phyloP scores from a whole-genome alignment of 176 grass and related monocot genomes.

The maize (Zea mays) region Zm-B73-REFERENCE-NAM-5.0 NC_050099.1:193275501-193276000 shows the following conservation, averaged over 20 bases:
- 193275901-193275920: not conserved
- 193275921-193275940: constrained; percentile 11
- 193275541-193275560: constrained; percentile 84
- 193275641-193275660: not conserved
- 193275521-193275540: constrained; percentile 90
- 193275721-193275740: not conserved
- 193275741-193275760: constrained; percentile 56
- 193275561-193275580: constrained; percentile 92
- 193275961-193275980: not conserved
- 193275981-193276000: not conserved
- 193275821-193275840: constrained; percentile 99
- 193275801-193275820: constrained; percentile 88
- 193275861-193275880: not conserved
- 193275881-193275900: not conserved
- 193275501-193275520: not conserved
- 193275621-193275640: constrained; percentile 26
- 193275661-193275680: not conserved
- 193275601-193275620: constrained; percentile 97
- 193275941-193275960: not conserved
- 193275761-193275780: constrained; percentile 92
- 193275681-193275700: not conserved
- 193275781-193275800: constrained; percentile 91
- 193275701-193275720: not conserved
- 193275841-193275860: constrained; percentile 76
- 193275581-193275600: constrained; percentile 84